Evolutionary conservation across 2,329 filamentous ascomycete genomes (phyloP), one percentile per base, ranked within the genome.

Genomic region (Colletotrichum graminicola): DNA sequence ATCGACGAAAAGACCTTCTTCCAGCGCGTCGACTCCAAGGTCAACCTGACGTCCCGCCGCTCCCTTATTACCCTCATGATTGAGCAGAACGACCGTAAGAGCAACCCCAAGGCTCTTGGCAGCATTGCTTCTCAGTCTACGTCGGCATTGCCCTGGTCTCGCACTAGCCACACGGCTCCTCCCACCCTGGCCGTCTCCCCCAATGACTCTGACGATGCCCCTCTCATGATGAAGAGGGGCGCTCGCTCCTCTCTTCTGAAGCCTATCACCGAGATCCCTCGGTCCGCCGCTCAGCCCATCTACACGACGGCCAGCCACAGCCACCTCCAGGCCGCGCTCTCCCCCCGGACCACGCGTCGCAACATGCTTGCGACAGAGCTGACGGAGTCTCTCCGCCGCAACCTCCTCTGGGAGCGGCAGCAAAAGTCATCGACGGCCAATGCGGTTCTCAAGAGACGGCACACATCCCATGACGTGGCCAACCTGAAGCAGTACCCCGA

Each of bases 281-380:
- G 92, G 54, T 91, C 94, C 1, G 80, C 78, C 5, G 88, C 89
- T 0, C 94, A 95, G 80, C 94, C 95, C 36, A 97, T 97, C 78
- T 89, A 91, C 77, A 89, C 91, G 78, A 91, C 90, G 18, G 88
- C 92, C 26, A 73, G 71, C 61, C 91, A 91, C 68, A 80, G 81
- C 49, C 81, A 85, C 59, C 90, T 93, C 74, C 92, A 93, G 66
- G 90, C 91, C 36, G 93, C 94, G 1, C 88, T 97, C 74, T 98
- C 96, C 6, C 96, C 96, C 5, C 90, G 94, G 69, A 98, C 95
- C 0, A 98, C 95, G 0, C 90, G 96, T 62, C 90, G 95, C 72
- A 97, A 98, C 82, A 99, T 99, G 96, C 88, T 99, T 67, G 92
- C 94, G 11, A 97, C 94, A 0, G 96, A 99, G 83, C 86, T 99